Conservation (phyloP, 1,284 basidiomycete genomes). For the Omphalotus olearius region DNA sequence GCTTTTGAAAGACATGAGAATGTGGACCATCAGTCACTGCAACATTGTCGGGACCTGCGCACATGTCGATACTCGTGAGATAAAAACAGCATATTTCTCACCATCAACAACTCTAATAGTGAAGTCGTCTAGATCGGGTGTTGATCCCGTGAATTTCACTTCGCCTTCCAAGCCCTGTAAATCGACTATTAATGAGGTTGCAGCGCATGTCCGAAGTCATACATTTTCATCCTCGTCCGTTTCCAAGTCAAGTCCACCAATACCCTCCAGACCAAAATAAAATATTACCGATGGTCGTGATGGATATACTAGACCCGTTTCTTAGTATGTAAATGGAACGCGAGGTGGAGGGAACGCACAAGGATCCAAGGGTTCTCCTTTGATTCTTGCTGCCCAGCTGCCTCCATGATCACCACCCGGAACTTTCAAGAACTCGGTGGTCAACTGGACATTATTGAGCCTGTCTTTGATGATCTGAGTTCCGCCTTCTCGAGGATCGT, state of each 20-base stretch:
- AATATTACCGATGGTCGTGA: constrained; percentile 76
- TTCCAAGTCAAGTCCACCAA: constrained; percentile 79
- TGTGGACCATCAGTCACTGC: constrained; percentile 50
- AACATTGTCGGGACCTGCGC: constrained; percentile 54
- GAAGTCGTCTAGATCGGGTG: constrained; percentile 80
- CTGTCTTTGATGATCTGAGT: constrained; percentile 81
- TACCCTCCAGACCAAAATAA: constrained; percentile 83
- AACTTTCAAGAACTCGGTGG: constrained; percentile 82
- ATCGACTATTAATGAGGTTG: constrained; percentile 9
- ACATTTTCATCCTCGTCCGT: constrained; percentile 73
- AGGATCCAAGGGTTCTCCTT: constrained; percentile 73
- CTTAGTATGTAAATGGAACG: not conserved
- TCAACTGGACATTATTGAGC: constrained; percentile 80
- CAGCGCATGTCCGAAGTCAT: constrained; percentile 17
- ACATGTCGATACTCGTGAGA: constrained; percentile 5
- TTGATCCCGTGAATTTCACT: constrained; percentile 65
- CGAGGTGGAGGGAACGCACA: constrained; percentile 31
- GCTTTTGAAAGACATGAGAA: constrained; percentile 55
- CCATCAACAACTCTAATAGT: constrained; percentile 79
- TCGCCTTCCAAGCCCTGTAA: constrained; percentile 68
- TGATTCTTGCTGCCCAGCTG: constrained; percentile 87
- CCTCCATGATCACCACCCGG: constrained; percentile 77
- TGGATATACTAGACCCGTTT: constrained; percentile 20
- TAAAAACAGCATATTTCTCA: constrained; percentile 22
- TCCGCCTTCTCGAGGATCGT: constrained; percentile 83